phyloP scores from a whole-genome alignment of 106 monocot genomes.

The Dendrobium nobile region DNA sequence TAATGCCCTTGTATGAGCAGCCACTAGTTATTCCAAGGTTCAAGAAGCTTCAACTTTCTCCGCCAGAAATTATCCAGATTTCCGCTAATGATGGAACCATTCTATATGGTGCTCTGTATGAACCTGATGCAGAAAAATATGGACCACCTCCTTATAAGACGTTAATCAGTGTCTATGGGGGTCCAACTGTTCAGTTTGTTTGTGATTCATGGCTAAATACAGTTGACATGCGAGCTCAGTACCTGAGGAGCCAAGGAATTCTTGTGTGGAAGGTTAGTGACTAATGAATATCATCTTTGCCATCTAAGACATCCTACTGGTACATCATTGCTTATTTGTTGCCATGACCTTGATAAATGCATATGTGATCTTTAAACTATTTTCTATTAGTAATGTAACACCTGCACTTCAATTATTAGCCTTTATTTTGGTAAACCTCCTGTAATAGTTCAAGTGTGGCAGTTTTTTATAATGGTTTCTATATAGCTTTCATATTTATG shows the following conservation, averaged over 20 bases:
- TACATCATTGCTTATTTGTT: not conserved
- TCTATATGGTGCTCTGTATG: constrained; percentile 79
- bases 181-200: constrained; percentile 84
- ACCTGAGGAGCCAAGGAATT: constrained; percentile 75
- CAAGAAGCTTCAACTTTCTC: constrained; percentile 37
- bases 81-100: constrained; percentile 60
- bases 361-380: not conserved
- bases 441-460: not conserved
- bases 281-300: not conserved
- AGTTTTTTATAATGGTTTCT: not conserved
- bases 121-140: constrained; percentile 66
- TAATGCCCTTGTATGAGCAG: constrained; percentile 77
- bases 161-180: constrained; percentile 85
- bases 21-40: constrained; percentile 36
- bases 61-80: constrained; percentile 70
- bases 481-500: not conserved
- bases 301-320: not conserved
- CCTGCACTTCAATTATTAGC: not conserved
- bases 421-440: not conserved
- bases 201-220: constrained; percentile 84
- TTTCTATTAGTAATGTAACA: not conserved
- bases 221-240: constrained; percentile 98
- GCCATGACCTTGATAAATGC: not conserved
- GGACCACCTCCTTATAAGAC: constrained; percentile 96
- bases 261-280: constrained; percentile 87